A percentile compares a stretch with the other conserved stretches of the same genome.
phyloP scores from a whole-genome alignment of 2,329 filamentous ascomycete genomes.

The Alternaria angustiovoidea region DNA sequence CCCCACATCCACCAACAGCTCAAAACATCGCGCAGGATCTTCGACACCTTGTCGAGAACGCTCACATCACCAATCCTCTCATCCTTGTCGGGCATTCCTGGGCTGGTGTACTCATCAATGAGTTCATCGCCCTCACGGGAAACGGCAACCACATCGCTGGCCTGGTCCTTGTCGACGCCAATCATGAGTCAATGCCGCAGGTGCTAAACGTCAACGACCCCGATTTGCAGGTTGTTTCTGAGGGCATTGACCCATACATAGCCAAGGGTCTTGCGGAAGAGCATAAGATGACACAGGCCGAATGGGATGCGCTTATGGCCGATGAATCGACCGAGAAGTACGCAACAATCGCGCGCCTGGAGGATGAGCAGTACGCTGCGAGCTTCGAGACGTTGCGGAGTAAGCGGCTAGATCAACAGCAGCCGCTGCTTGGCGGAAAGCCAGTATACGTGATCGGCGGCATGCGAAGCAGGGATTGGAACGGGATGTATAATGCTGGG shows the following conservation, averaged over 20 bases:
- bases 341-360: conserved; percentile 15
- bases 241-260: no score
- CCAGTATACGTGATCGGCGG: neutral
- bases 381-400: conserved; percentile 40
- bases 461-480: conserved; percentile 13
- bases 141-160: conserved; percentile 25
- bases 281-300: conserved; percentile 26
- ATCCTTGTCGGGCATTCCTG: conserved; percentile 32
- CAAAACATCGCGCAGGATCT: conserved; percentile 26
- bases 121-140: conserved; percentile 24
- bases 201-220: conserved; percentile 25
- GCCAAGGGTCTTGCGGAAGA: conserved; percentile 12
- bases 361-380: conserved; percentile 22
- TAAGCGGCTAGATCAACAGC: conserved; percentile 29
- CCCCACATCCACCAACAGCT: conserved; percentile 23
- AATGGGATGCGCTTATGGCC: conserved; percentile 26
- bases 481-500: conserved; percentile 42
- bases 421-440: neutral
- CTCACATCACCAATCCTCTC: conserved; percentile 24
- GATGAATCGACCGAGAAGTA: conserved; percentile 24
- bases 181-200: conserved; percentile 22
- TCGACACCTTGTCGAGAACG: conserved; percentile 22
- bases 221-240: conserved; percentile 5
- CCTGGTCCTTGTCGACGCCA: conserved; percentile 29
- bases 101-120: conserved; percentile 26